Conservation (phyloP, 371 early-diverging fungal genomes). For the Mucor circinelloides region DNA sequence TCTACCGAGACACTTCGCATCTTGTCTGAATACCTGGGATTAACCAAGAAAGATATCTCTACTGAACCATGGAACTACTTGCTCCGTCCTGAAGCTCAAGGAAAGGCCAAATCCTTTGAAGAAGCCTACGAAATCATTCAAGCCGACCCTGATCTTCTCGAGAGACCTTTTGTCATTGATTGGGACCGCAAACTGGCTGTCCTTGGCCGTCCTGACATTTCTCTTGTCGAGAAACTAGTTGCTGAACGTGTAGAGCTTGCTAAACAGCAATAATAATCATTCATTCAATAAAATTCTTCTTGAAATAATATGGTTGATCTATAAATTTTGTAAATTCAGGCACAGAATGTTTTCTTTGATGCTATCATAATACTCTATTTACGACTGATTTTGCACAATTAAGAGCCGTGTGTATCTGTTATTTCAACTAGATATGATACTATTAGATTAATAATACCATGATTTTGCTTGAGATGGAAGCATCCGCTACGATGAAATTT, state of each 20-base stretch:
- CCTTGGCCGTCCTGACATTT: conserved; percentile 47
- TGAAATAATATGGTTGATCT: too few species aligned
- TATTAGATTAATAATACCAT: neutral
- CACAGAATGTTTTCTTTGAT: neutral
- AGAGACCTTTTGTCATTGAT: conserved; percentile 54
- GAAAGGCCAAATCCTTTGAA: conserved; percentile 24
- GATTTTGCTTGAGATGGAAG: neutral
- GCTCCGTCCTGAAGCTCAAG: conserved; percentile 37
- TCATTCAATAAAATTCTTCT: too few species aligned
- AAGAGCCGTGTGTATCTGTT: neutral
- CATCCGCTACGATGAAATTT: too few species aligned
- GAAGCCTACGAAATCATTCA: conserved; percentile 37
- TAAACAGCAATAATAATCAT: neutral
- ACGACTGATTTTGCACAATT: neutral
- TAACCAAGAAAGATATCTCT: conserved; percentile 15
- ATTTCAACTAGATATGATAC: neutral
- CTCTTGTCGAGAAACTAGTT: conserved; percentile 32
- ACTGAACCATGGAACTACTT: conserved; percentile 26
- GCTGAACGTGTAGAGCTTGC: neutral
- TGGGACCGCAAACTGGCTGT: conserved; percentile 47
- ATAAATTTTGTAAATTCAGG: neutral
- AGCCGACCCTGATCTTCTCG: conserved; percentile 37
- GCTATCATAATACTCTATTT: neutral
- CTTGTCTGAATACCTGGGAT: conserved; percentile 36
- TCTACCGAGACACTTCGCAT: conserved; percentile 24